Evolutionary conservation across 2,329 filamentous ascomycete species (phyloP), one percentile per base, ranked within the genome.

Genomic region (Beauveria varroae): DNA sequence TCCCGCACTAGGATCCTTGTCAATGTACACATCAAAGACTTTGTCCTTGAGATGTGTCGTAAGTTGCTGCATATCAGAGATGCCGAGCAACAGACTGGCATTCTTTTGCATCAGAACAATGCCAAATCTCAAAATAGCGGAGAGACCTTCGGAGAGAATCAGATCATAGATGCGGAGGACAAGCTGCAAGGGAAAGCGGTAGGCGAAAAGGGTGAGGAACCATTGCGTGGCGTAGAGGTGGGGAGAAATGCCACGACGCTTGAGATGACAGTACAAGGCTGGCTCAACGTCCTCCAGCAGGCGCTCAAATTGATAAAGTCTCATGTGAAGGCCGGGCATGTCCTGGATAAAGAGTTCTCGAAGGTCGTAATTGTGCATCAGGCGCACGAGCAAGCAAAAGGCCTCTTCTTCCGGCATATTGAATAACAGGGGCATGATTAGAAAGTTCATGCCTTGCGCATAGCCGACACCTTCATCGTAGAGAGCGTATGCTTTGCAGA

Each of bases 341-440:
- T 97, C 95, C 65, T 93, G 88, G 57, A 96, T 86, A 70, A 98
- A 99, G 69, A 99, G 84, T 66, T 97, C 92, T 50, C 95, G 89
- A 37, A 99, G 79, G 62, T 91, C 87, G 73, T 98, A 99, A 66
- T 97, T 91, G 76, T 96, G 96, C 95, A 99, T 99, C 59, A 99
- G 76, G 65, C 91, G 88, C 20, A 97, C 92, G 28, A 99, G 84
- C 20, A 99, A 79, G 68, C 91, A 95, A 71, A 99, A 99, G 0
- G 95, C 93, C 75, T 99, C 95, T 71, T 96, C 92, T 75, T 98
- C 93, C 2, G 93, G 90, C 93, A 98, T 96, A 72, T 97, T 98
- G 77, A 99, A 97, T 1, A 99, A 79, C 20, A 99, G 75, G 26
- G 96, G 95, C 92, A 98, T 98, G 54, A 92, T 90, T 63, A 99